These are phyloP conservation scores for Fusarium pseudograminearum DNA, from an alignment of 2,329 filamentous ascomycete species.

Conservation along the genomic window DNA sequence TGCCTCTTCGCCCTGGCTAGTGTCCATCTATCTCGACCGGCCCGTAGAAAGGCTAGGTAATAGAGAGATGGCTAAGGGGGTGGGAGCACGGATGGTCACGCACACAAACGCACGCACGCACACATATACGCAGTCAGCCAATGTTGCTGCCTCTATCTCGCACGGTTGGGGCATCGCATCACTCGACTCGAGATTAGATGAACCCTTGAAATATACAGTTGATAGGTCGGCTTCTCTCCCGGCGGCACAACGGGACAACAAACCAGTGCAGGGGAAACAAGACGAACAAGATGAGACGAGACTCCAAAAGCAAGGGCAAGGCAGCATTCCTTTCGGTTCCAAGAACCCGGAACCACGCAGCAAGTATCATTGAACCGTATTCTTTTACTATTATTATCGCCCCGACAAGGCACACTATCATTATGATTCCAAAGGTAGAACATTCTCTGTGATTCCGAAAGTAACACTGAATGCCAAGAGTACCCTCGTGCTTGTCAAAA, in stretches of 20 bases:
- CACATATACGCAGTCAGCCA: constrained; percentile 10
- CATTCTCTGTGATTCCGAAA: background rate
- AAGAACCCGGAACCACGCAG: constrained; percentile 23
- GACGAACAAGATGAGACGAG: constrained; percentile 19
- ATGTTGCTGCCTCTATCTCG: constrained; percentile 26
- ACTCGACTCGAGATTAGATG: background rate
- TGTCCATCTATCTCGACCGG: background rate
- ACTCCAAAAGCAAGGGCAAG: constrained; percentile 18
- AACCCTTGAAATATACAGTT: constrained; percentile 5
- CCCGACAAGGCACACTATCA: constrained; percentile 6
- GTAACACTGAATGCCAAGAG: constrained; percentile 11
- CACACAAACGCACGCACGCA: constrained; percentile 17
- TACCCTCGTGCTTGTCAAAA: background rate
- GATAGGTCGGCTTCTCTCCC: constrained; percentile 29
- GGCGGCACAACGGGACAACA: constrained; percentile 26
- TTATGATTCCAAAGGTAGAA: background rate
- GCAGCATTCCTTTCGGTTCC: constrained; percentile 32
- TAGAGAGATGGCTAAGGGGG: background rate
- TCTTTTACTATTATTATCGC: background rate
- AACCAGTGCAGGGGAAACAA: constrained; percentile 16
- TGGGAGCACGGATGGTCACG: constrained; percentile 28
- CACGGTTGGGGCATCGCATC: constrained; percentile 37
- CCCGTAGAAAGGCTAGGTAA: background rate
- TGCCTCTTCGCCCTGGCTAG: constrained; percentile 11
- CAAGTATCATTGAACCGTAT: background rate